A percentile compares a stretch with the other conserved stretches of the same genome.
phyloP scores from a whole-genome alignment of 805 yeast species.

The Suhomyces prunicola region DNA sequence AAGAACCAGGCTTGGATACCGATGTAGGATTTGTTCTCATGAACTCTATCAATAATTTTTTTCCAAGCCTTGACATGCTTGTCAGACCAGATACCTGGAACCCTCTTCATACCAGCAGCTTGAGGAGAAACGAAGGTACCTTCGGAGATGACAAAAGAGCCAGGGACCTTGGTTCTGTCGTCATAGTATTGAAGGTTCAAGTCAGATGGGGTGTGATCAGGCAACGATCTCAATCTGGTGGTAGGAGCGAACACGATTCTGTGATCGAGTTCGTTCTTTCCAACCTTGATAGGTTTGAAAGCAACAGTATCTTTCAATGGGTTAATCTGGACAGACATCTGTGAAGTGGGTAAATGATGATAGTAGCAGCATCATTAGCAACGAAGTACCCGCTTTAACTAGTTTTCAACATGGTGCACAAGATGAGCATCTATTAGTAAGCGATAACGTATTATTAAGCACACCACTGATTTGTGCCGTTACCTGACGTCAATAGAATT shows the following conservation, averaged over 20 bases:
- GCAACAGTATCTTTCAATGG: slow-evolving; percentile 25
- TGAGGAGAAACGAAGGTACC: slow-evolving; percentile 28
- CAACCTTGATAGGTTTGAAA: slow-evolving; percentile 46
- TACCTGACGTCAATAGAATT: background rate
- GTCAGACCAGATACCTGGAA: slow-evolving; percentile 17
- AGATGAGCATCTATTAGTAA: background rate
- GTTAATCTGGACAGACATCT: background rate
- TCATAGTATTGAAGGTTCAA: slow-evolving; percentile 51
- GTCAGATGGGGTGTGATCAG: slow-evolving; percentile 44
- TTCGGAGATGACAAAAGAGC: slow-evolving; percentile 52
- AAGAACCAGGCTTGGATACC: slow-evolving; percentile 13
- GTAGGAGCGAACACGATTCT: slow-evolving; percentile 51
- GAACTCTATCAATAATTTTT: slow-evolving; percentile 12
- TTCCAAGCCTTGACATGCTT: slow-evolving; percentile 29
- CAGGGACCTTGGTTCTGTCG: slow-evolving; percentile 53
- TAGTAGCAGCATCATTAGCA: background rate
- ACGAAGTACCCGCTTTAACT: background rate
- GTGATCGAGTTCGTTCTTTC: slow-evolving; percentile 35
- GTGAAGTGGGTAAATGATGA: background rate
- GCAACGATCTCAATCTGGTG: slow-evolving; percentile 43
- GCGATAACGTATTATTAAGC: background rate
- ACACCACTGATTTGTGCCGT: background rate
- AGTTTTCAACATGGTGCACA: background rate
- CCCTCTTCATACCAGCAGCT: slow-evolving; percentile 26
- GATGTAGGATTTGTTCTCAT: slow-evolving; percentile 11